Evolutionary conservation across 345 rosid genomes (phyloP).

Genomic region (sweet orange (Citrus sinensis)): DNA sequence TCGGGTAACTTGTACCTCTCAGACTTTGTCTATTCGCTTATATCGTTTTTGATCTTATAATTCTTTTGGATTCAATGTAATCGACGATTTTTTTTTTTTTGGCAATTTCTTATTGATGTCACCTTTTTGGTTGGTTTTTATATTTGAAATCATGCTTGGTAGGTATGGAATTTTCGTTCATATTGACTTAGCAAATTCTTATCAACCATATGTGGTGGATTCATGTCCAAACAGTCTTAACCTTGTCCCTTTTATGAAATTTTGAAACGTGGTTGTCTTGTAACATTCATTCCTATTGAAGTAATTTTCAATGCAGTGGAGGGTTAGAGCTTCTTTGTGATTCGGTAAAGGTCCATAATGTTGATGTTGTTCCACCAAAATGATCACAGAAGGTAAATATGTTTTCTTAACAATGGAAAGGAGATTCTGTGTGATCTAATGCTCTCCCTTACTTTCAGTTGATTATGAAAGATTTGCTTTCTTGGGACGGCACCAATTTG

Average conservation of each 20-base stretch:
- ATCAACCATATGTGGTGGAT: neutral
- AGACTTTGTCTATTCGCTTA: neutral
- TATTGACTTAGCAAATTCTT: neutral
- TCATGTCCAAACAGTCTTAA: neutral
- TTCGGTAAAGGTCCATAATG: constrained; percentile 68
- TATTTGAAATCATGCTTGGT: neutral
- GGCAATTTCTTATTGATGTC: neutral
- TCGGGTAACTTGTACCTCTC: constrained; percentile 43
- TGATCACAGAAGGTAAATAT: constrained; percentile 53
- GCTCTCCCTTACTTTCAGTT: constrained; percentile 36
- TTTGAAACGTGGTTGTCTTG: neutral
- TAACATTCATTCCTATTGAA: neutral
- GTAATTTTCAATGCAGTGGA: constrained; percentile 47
- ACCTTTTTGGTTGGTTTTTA: neutral
- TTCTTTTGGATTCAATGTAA: neutral
- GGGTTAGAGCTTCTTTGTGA: constrained; percentile 83
- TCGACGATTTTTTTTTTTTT: neutral
- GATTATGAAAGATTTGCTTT: constrained; percentile 74
- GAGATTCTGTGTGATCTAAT: too few species aligned
- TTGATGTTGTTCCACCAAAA: constrained; percentile 46
- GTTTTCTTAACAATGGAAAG: neutral
- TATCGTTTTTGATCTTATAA: neutral
- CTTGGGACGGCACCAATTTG: constrained; percentile 70
- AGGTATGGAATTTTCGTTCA: neutral
- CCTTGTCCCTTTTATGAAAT: neutral